Conservation (phyloP, 805 yeast species). For the Myxozyma kluyveri region DNA sequence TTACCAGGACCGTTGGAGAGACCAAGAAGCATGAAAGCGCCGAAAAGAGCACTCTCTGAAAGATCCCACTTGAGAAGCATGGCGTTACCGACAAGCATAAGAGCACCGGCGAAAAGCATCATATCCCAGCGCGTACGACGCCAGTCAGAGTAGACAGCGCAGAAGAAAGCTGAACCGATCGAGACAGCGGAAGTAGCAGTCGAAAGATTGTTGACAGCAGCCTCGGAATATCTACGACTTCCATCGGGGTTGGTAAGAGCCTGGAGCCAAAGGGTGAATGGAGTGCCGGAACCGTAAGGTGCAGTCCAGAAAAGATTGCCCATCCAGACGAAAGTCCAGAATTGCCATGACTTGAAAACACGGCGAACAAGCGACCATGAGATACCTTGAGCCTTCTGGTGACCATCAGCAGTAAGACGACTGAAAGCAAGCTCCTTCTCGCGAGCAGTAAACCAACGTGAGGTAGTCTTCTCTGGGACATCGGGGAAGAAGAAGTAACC, state of each 20-base stretch:
- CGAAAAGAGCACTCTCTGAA: slow-evolving; percentile 54
- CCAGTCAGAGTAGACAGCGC: slow-evolving; percentile 45
- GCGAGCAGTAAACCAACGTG: slow-evolving; percentile 53
- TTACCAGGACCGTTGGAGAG: slow-evolving; percentile 64
- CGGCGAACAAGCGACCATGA: slow-evolving; percentile 44
- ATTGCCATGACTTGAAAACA: slow-evolving; percentile 54
- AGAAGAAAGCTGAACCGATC: slow-evolving; percentile 41
- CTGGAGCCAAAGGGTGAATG: slow-evolving; percentile 62
- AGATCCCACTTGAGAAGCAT: slow-evolving; percentile 57
- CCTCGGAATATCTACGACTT: slow-evolving; percentile 40
- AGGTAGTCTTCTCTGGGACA: slow-evolving; percentile 57
- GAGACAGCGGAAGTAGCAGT: slow-evolving; percentile 61
- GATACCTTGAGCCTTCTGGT: slow-evolving; percentile 31
- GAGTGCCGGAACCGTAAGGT: slow-evolving; percentile 49
- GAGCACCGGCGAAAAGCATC: slow-evolving; percentile 50
- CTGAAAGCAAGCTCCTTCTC: slow-evolving; percentile 54
- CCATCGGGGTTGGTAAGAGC: slow-evolving; percentile 40
- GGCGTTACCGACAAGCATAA: slow-evolving; percentile 52
- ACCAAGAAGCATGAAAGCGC: slow-evolving; percentile 56
- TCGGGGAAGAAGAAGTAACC: slow-evolving; percentile 63
- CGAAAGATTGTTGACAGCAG: slow-evolving; percentile 50
- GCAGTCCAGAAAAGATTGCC: slow-evolving; percentile 29
- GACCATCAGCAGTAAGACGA: slow-evolving; percentile 43
- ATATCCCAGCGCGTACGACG: slow-evolving; percentile 56
- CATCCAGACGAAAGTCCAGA: slow-evolving; percentile 42